Conservation (phyloP, 2,329 filamentous ascomycete genomes). For the Colletotrichum lindemuthianum region DNA sequence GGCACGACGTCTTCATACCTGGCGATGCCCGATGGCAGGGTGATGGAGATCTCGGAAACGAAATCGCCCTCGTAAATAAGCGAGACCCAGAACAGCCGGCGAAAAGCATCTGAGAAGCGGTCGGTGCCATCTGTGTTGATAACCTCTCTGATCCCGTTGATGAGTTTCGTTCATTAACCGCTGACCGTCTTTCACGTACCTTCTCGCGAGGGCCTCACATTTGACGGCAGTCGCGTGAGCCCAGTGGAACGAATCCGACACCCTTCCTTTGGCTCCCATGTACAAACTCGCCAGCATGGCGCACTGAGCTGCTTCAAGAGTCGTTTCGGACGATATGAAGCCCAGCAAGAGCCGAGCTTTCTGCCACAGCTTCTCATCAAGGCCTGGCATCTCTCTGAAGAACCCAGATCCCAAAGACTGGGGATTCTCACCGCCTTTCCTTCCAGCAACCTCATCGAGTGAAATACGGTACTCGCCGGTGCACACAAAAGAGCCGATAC, state of each 20-base stretch:
- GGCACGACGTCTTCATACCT: constrained; percentile 43
- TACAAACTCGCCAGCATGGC: constrained; percentile 43
- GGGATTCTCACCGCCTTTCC: neutral
- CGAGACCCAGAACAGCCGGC: constrained; percentile 43
- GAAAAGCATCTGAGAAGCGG: constrained; percentile 38
- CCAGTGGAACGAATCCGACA: constrained; percentile 42
- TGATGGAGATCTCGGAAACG: constrained; percentile 43
- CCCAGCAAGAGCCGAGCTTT: constrained; percentile 41
- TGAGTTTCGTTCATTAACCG: neutral
- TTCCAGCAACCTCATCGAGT: constrained; percentile 8
- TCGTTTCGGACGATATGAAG: constrained; percentile 36
- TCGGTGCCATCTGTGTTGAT: neutral
- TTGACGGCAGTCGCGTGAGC: constrained; percentile 42
- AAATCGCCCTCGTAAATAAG: constrained; percentile 46
- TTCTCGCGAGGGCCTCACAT: constrained; percentile 40
- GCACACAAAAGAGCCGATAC: constrained; percentile 34
- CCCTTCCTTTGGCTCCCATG: constrained; percentile 39
- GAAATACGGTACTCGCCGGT: constrained; percentile 19
- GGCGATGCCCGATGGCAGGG: constrained; percentile 42
- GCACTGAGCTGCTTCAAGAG: constrained; percentile 41
- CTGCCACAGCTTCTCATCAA: constrained; percentile 37
- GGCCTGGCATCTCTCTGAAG: neutral
- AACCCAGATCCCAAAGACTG: constrained; percentile 1
- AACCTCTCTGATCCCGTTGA: neutral
- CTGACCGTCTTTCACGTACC: constrained; percentile 5